Conservation (phyloP, 768 basidiomycete species). For the Lactifluus volemus region DNA sequence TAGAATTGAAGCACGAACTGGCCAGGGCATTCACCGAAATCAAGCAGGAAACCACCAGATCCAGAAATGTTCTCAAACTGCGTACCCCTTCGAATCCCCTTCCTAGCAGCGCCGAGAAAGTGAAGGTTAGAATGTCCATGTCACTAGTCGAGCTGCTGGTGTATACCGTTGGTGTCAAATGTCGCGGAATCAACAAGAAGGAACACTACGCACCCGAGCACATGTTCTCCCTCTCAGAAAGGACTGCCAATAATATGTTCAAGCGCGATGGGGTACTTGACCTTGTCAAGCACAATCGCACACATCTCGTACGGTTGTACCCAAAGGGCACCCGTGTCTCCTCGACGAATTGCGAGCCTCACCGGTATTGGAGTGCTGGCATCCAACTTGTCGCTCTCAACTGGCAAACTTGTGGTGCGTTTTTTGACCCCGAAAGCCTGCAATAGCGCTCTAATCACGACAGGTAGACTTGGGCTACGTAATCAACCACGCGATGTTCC, state of each 20-base stretch:
- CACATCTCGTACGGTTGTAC: slow-evolving; percentile 78
- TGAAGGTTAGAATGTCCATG: slow-evolving; percentile 64
- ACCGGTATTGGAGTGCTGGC: slow-evolving; percentile 84
- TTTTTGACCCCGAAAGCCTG: not conserved
- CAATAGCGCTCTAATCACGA: slow-evolving; percentile 1
- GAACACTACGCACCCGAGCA: slow-evolving; percentile 80
- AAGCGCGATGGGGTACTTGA: slow-evolving; percentile 51
- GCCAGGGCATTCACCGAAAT: slow-evolving; percentile 27
- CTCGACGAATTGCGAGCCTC: slow-evolving; percentile 83
- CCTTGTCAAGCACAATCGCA: slow-evolving; percentile 79
- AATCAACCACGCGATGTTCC: slow-evolving; percentile 96
- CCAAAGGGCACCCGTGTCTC: slow-evolving; percentile 75
- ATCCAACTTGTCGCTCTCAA: slow-evolving; percentile 90
- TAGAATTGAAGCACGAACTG: slow-evolving; percentile 7
- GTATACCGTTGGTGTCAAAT: slow-evolving; percentile 95
- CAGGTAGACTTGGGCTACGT: slow-evolving; percentile 72
- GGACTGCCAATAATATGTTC: slow-evolving; percentile 64
- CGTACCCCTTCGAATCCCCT: slow-evolving; percentile 14
- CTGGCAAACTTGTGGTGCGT: slow-evolving; percentile 92
- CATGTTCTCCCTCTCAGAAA: slow-evolving; percentile 90
- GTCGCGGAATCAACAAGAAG: slow-evolving; percentile 81
- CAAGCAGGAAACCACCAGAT: slow-evolving; percentile 33
- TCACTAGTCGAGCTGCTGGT: slow-evolving; percentile 69
- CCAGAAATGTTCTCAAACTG: slow-evolving; percentile 30
- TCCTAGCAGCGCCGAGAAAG: slow-evolving; percentile 15